phyloP scores from a whole-genome alignment of 371 early-diverging fungal genomes.

The Rhizopus stolonifer region DNA sequence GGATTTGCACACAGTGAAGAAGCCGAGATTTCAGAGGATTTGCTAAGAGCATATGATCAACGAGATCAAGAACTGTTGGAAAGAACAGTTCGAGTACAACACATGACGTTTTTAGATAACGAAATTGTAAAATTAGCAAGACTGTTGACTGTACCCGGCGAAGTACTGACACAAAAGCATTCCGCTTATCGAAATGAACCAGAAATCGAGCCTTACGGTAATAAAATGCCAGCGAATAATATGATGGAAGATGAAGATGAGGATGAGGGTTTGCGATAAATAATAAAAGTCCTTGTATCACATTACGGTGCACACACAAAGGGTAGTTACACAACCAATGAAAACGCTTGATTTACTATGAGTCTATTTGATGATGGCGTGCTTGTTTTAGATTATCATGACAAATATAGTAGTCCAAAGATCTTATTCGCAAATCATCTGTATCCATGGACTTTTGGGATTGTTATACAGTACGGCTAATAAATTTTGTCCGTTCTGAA shows the following conservation, averaged over 20 bases:
- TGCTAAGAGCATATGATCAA: slow-evolving; percentile 75
- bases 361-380: too few relatives aligned
- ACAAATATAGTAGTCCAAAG: too few relatives aligned
- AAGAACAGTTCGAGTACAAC: slow-evolving; percentile 54
- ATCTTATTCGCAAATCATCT: too few relatives aligned
- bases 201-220: neutral
- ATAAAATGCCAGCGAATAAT: neutral
- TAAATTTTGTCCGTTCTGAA: too few relatives aligned
- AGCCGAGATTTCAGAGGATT: slow-evolving; percentile 59
- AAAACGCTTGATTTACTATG: too few relatives aligned
- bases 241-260: neutral
- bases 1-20: slow-evolving; percentile 77
- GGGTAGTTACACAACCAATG: too few relatives aligned
- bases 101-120: slow-evolving; percentile 73
- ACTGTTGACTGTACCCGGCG: slow-evolving; percentile 53
- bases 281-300: too few relatives aligned
- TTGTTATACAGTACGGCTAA: too few relatives aligned
- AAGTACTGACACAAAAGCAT: slow-evolving; percentile 24
- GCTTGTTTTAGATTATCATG: too few relatives aligned
- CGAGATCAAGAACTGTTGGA: slow-evolving; percentile 71
- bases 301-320: too few relatives aligned
- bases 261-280: neutral
- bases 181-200: neutral
- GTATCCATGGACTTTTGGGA: too few relatives aligned
- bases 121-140: slow-evolving; percentile 65